Base-by-base conservation (phyloP, 2,329 filamentous ascomycete species). In the Ceratocystis eucalypticola region DNA sequence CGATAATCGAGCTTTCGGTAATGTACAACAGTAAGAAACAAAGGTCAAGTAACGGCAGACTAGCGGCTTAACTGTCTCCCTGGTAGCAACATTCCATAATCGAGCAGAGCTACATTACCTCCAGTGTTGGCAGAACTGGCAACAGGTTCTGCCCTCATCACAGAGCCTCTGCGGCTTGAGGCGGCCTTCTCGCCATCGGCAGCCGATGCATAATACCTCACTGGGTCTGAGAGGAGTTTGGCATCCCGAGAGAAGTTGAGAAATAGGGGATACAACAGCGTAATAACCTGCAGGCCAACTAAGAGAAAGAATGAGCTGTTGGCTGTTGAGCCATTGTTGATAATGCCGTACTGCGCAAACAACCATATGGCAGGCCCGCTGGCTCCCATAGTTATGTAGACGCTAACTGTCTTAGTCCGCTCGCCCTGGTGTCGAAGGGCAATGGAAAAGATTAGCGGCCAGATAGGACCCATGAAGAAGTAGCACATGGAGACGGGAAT, bases 381-480 rank as follows among this genome's bases (percentile, higher is more conserved):
- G 0, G 85, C 88, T 62, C 86, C 88, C 73, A 87, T 89, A 1
- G 92, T 89, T 69, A 95, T 86, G 74, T 84, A 89, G 1, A 87
- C 88, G 0, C 88, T 87, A 0, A 88, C 89, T 61, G 87, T 82
- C 76, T 95, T 95, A 3, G 88, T 91, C 70, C 89, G 82, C n/a
- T 83, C 81, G 0, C 91, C 91, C 62, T 95, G 83, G 0, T 91
- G 90, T 2, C 89, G 84, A 68, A 96, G 85, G 2, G 88, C 88
- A 12, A 94, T 81, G 2, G 88, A 85, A 70, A 91, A 91, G 68
- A 94, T 86, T 1, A 92, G 85, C 0, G 91, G 91, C 79, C 89
- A 96, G 70, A 90, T 84, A 64, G 91, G 89, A 0, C 87, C 88
- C 74, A 93, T 89, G 72, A 89, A 90, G 74, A 95, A 90, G 70